Conservation (phyloP, 2,329 filamentous ascomycete species). For the Stachybotrys elegans region DNA sequence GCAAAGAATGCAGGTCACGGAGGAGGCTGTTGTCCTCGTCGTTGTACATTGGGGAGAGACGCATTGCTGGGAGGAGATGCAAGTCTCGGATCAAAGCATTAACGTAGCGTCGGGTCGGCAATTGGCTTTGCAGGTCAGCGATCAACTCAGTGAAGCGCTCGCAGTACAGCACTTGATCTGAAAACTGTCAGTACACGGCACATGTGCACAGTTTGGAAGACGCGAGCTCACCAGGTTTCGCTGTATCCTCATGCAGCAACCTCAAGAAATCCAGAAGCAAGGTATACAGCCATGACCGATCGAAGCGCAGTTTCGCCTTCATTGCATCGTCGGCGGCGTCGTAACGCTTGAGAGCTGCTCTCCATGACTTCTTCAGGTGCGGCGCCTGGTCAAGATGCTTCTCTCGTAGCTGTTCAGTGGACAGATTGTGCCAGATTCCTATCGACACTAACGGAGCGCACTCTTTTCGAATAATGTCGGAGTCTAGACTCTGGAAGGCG, state of each 20-base stretch:
- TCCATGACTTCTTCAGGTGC: constrained; percentile 86
- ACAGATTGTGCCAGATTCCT: constrained; percentile 90
- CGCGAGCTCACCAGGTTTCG: constrained; percentile 36
- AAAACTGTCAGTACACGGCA: constrained; percentile 11
- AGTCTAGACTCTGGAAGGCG: constrained; percentile 92
- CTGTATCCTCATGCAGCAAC: constrained; percentile 57
- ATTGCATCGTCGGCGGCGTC: constrained; percentile 76
- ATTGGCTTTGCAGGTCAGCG: constrained; percentile 84
- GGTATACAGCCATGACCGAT: constrained; percentile 89
- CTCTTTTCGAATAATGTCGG: constrained; percentile 84
- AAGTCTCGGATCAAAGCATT: constrained; percentile 84
- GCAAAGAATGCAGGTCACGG: constrained; percentile 72
- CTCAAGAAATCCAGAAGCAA: constrained; percentile 78
- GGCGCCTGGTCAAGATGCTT: constrained; percentile 64
- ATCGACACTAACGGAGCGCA: constrained; percentile 94
- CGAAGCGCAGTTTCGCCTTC: constrained; percentile 79
- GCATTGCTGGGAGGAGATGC: constrained; percentile 73
- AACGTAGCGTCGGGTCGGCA: constrained; percentile 90
- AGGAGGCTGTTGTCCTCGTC: constrained; percentile 71
- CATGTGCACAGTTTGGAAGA: too few species aligned
- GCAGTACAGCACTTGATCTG: constrained; percentile 72
- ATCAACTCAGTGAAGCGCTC: constrained; percentile 92
- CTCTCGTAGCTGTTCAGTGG: constrained; percentile 70
- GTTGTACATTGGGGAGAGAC: constrained; percentile 72
- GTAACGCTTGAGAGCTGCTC: constrained; percentile 77